A percentile compares a stretch with the other conserved stretches of the same genome.
Evolutionary conservation across 257 asterid species (phyloP).

Genomic region (Primulina huaijiensis): DNA sequence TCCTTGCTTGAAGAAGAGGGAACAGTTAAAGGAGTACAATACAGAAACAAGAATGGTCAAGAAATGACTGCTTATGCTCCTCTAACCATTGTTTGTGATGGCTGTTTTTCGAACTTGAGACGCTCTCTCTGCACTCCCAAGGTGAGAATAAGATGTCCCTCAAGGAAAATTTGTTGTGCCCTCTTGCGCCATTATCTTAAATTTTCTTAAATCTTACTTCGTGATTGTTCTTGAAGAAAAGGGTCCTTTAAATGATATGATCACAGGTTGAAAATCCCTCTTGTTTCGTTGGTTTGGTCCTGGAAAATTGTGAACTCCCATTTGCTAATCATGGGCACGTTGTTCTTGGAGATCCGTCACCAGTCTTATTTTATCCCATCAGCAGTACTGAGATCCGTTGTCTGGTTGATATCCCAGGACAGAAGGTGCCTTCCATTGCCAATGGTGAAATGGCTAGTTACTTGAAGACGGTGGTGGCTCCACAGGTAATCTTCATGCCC

Average conservation of each 20-base stretch:
- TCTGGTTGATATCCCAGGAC: slow-evolving; percentile 60
- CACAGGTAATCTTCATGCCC: slow-evolving; percentile 41
- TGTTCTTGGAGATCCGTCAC: slow-evolving; percentile 56
- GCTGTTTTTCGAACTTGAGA: slow-evolving; percentile 80
- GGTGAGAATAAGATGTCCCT: slow-evolving; percentile 31
- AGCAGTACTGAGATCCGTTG: slow-evolving; percentile 66
- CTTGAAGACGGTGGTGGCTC: slow-evolving; percentile 54
- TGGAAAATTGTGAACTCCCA: slow-evolving; percentile 57
- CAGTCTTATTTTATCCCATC: slow-evolving; percentile 53
- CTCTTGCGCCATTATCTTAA: neutral
- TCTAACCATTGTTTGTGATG: slow-evolving; percentile 80
- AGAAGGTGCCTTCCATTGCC: slow-evolving; percentile 59
- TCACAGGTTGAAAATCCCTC: slow-evolving; percentile 55
- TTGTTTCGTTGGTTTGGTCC: slow-evolving; percentile 47
- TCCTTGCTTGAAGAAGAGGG: slow-evolving; percentile 68
- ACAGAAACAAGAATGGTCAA: slow-evolving; percentile 65
- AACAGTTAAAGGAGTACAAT: slow-evolving; percentile 63
- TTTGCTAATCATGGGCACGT: slow-evolving; percentile 55
- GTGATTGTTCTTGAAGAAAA: neutral
- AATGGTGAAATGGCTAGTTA: slow-evolving; percentile 59
- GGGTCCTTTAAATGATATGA: slow-evolving; percentile 1
- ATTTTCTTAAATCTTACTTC: neutral
- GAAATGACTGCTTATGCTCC: slow-evolving; percentile 58
- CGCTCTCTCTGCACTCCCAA: slow-evolving; percentile 69
- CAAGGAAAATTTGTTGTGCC: neutral